These are phyloP conservation scores for Dioszegia crocea DNA, from an alignment of 768 basidiomycete genomes.

Conservation along the genomic window DNA sequence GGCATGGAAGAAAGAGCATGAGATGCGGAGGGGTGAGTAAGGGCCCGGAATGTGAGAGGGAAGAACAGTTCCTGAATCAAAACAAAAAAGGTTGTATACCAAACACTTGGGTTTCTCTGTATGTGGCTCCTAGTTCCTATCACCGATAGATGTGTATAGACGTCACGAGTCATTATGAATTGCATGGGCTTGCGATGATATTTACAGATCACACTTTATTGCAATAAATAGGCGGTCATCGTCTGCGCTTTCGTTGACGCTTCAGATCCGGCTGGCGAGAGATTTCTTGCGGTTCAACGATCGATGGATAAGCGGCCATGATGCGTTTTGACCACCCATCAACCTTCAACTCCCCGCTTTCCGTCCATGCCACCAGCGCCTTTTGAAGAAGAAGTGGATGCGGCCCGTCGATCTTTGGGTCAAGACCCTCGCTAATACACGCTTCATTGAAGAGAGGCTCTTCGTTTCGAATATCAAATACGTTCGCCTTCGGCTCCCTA, in stretches of 20 bases:
- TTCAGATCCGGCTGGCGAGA: too few species aligned
- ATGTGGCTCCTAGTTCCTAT: too few species aligned
- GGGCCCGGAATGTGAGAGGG: neutral
- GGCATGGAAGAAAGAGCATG: conserved; percentile 65
- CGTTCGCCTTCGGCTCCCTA: neutral
- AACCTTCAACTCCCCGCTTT: neutral
- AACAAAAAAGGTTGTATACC: neutral
- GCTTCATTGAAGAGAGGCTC: neutral
- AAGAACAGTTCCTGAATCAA: neutral
- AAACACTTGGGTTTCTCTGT: too few species aligned
- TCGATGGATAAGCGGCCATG: too few species aligned
- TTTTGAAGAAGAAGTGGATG: neutral
- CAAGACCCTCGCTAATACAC: neutral
- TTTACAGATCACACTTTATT: too few species aligned
- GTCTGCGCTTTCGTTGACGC: too few species aligned
- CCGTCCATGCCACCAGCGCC: neutral
- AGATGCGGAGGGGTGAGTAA: conserved; percentile 12
- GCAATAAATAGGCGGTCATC: too few species aligned
- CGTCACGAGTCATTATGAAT: too few species aligned
- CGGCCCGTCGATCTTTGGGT: neutral
- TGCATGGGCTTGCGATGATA: too few species aligned
- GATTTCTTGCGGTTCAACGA: too few species aligned
- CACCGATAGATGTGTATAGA: too few species aligned
- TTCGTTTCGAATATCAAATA: neutral
- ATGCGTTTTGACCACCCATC: conserved; percentile 1